Base-by-base conservation (phyloP, 192 early-diverging fungal species). In the Funneliformis geosporum region DNA sequence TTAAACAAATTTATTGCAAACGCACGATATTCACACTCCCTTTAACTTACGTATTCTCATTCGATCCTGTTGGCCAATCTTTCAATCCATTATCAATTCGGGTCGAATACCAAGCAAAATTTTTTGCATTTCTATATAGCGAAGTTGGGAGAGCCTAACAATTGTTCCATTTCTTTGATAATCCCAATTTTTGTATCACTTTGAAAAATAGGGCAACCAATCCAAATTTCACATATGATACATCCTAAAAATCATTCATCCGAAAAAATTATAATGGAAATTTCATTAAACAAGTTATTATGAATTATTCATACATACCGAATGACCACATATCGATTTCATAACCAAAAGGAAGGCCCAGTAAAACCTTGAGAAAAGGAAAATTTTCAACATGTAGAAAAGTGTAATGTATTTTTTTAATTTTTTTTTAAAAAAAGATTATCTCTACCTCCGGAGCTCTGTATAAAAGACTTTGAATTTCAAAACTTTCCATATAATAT, bases 301-400 rank as follows among this genome's bases (percentile, higher is more conserved):
- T 2, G 3, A 40, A 40, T 33, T 21, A 70, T 44, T 33, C 8
- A 40, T n/a, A 23, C 40, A 40, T 70, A 70, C 68, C 72, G 16
- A 73, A 73, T 8, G 72, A 73, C 72, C 72, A 73, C 46, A 73
- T 73, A 21, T 73, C 72, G n/a, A 73, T 73, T 59, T 27, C 72
- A 25, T 33, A 50, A 14, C 72, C 72, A 33, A 73, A 73, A 28
- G 72, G 72, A 50, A 73, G 43, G 14, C 72, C 72, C 23, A 73
- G 16, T 11, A 73, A n/a, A 16, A 73, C 72, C 72, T 73, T 27
- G 16, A 7, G 11, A 21, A 55, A 5, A 27, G 55, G 11, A 8
- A 16, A 18, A 16, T 55, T 39, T 68, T 40, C 18, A 33, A 18
- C 11, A 28, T 9, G 6, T 8, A 73, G 55, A 73, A 33, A 38